Percentiles rank a stretch among this genome's conserved stretches.
phyloP scores from a whole-genome alignment of 768 basidiomycete genomes.

The Chlorophyllum brunneum region DNA sequence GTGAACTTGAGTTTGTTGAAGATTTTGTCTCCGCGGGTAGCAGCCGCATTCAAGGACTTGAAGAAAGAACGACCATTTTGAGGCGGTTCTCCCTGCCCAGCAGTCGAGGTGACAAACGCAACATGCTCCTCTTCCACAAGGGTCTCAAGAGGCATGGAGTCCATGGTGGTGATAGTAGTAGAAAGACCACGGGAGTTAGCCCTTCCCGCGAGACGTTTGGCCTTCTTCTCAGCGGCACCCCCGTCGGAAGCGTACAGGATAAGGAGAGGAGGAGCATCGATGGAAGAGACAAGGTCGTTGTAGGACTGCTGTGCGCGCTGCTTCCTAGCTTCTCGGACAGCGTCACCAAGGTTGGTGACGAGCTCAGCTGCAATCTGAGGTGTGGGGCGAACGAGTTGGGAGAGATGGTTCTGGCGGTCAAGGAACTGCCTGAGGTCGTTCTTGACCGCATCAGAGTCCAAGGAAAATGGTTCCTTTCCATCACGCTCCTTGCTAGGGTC shows the following conservation, averaged over 20 bases:
- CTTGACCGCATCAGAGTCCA: constrained; percentile 94
- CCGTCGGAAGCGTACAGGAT: constrained; percentile 96
- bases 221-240: constrained; percentile 93
- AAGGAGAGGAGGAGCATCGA: constrained; percentile 86
- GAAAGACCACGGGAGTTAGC: constrained; percentile 84
- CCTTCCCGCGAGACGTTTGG: constrained; percentile 79
- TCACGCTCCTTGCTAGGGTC: constrained; percentile 78
- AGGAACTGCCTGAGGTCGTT: constrained; percentile 91
- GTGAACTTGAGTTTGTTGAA: constrained; percentile 67
- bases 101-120: constrained; percentile 84
- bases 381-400: constrained; percentile 80
- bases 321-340: constrained; percentile 78
- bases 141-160: constrained; percentile 73
- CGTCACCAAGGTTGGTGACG: constrained; percentile 81
- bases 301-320: constrained; percentile 80
- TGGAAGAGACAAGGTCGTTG: constrained; percentile 72
- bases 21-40: constrained; percentile 51
- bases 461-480: constrained; percentile 81
- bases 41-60: constrained; percentile 76
- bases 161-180: constrained; percentile 70
- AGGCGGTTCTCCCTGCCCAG: constrained; percentile 96
- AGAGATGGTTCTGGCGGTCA: constrained; percentile 94
- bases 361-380: constrained; percentile 81
- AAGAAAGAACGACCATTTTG: constrained; percentile 92
- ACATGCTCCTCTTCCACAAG: constrained; percentile 76